Base-by-base conservation (phyloP, 2,329 filamentous ascomycete genomes). In the Colletotrichum cereale region DNA sequence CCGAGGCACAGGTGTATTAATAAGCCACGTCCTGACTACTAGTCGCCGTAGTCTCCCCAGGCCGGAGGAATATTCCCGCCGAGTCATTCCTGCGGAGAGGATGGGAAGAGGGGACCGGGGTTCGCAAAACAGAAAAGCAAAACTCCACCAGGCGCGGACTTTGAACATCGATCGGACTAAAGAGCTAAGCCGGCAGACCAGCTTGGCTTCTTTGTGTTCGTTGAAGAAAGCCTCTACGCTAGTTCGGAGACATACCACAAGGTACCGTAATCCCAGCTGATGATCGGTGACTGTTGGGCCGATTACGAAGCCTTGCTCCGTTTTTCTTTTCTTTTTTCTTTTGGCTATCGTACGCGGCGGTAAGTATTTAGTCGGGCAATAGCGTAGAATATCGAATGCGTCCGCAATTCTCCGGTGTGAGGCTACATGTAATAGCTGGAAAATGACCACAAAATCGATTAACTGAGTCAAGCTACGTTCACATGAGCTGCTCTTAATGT, bases 51-150 rank as follows among this genome's bases (percentile, higher is more conserved):
- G 18, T 31, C 18, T n/a, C 42, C 42, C 2, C 21, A 21, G 24
- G 5, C 0, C 58, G 68, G 68, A 52, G 29, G 52, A 63, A 67
- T 42, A 53, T 26, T 63, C 21, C 38, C 29, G n/a, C 68, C 64
- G 57, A 31, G 50, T 55, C 5, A 21, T 18, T 24, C 67, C 47
- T 16, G 31, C 62, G 55, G 62, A 55, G 53, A 21, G 5, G 2
- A 42, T 16, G n/a, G n/a, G n/a, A n/a, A n/a, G n/a, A n/a, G n/a
- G n/a, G n/a, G n/a, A n/a, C n/a, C 12, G 5, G 12, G 16, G 38
- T 24, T 24, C 16, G 5, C 44, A 24, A 31, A 14, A 10, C 2
- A 16, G 2, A 26, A 24, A 21, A 1, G 10, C 0, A 58, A 58
- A 48, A 36, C 42, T 40, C 34, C 14, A 16, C 64, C 11, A 24